phyloP scores from a whole-genome alignment of 805 yeast species.

The Monosporozyma aquatica region DNA sequence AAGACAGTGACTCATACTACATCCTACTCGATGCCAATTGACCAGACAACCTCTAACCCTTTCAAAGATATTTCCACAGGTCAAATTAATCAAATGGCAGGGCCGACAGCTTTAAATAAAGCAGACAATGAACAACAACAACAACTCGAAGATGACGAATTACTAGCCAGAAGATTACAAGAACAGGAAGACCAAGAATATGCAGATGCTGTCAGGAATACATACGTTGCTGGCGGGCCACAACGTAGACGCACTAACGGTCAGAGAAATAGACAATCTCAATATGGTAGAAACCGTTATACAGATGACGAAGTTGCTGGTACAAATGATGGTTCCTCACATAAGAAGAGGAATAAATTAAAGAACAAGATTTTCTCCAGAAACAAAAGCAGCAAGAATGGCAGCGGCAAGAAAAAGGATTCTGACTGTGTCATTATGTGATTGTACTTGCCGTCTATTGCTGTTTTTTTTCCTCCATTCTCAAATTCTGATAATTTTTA shows the following conservation, averaged over 20 bases:
- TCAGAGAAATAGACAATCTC: not conserved
- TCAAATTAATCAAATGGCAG: not conserved
- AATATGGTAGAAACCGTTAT: constrained; percentile 1
- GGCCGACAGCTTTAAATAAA: no score
- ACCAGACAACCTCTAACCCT: constrained; percentile 14
- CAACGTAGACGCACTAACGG: constrained; percentile 1
- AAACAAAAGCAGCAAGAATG: not conserved
- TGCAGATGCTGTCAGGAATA: constrained; percentile 38
- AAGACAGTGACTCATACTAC: constrained; percentile 2
- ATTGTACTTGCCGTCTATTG: no score
- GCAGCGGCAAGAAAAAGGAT: not conserved
- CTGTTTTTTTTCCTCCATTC: not conserved
- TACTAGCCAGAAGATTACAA: constrained; percentile 39
- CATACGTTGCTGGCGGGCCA: constrained; percentile 14
- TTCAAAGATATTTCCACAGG: constrained; percentile 14
- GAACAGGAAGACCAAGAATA: constrained; percentile 47
- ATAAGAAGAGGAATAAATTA: constrained; percentile 4
- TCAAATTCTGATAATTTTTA: no score
- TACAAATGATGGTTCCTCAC: not conserved
- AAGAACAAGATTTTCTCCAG: constrained; percentile 1
- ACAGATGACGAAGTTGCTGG: constrained; percentile 1
- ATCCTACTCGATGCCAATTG: constrained; percentile 2
- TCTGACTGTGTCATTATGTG: constrained; percentile 4
- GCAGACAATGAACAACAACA: not conserved
- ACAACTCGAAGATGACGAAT: constrained; percentile 32